Base-by-base conservation (phyloP, 2,329 filamentous ascomycete species). In the Emydomyces testavorans region DNA sequence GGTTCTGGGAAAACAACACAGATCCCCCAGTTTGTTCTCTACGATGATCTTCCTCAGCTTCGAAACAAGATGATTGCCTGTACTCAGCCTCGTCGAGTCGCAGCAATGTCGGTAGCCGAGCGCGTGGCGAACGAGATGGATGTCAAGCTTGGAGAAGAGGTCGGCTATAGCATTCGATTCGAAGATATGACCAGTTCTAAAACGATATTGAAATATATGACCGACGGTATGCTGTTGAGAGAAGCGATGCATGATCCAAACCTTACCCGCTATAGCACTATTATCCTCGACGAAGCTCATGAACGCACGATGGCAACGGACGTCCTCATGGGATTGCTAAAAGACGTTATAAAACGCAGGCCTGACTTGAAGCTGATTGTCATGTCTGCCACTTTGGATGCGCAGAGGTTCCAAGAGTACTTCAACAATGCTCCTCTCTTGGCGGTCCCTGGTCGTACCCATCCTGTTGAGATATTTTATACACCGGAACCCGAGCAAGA, bases 1-100 rank as follows among this genome's bases (percentile, higher is more conserved):
- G 92, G 93, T 79, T 98, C 92, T 56, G 92, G 92, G 71, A 98
- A 98, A 73, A 98, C 92, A 3, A 98, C 92, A 0, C 92, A 98
- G 73, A 96, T 98, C 52, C 92, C 92, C 1, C 92, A 98, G 66
- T 98, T 95, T 65, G 90, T 98, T 56, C 79, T 98, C 34, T 96
- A 84, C 74, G 92, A 98, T 69, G 92, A 98, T 67, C 77, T 95
- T 26, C 90, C 92, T 21, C 86, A 96, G 60, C 72, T 80, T 53
- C 80, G 82, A 57, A 77, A 80, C 63, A 95, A 95, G 72, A 82
- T 95, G 68, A 83, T 98, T 50, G 92, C 90, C 50, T 98, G 92
- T 75, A 98, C 92, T 4, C 92, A 98, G 68, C 92, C 92, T 53
- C 84, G 93, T 65, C 85, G 92, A 78, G 92, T 98, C 48, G 92